Conservation (phyloP, 78 protist genomes). For the Diacronema lutheri region DNA sequence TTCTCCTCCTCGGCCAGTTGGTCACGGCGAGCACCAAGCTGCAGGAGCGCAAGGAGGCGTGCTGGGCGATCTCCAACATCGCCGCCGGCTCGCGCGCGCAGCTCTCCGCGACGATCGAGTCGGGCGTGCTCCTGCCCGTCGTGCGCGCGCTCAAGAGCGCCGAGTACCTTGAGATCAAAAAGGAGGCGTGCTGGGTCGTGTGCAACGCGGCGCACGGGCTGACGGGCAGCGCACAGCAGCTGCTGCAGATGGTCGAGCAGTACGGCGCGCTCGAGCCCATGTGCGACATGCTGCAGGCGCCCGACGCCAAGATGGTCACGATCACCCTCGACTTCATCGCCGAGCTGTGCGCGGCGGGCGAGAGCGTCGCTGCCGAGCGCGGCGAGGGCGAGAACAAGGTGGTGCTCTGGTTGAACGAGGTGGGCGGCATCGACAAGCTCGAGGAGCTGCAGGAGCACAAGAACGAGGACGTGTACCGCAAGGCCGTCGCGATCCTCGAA, state of each 20-base stretch:
- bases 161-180: neutral
- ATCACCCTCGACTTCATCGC: neutral
- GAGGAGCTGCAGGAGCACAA: neutral
- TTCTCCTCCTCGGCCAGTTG: neutral
- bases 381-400: neutral
- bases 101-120: neutral
- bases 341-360: neutral
- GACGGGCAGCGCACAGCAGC: neutral
- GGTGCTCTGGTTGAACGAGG: neutral
- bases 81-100: neutral
- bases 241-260: neutral
- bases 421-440: neutral
- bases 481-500: neutral
- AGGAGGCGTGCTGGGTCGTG: neutral
- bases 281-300: neutral
- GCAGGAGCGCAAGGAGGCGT: neutral
- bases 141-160: neutral
- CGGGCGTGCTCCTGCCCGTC: neutral
- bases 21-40: neutral
- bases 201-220: neutral
- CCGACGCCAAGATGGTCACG: neutral
- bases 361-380: neutral
- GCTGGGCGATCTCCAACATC: constrained; percentile 8
- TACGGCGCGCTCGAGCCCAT: neutral
- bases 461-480: neutral